These are phyloP conservation scores for Saxophila tyrrhenica DNA, from an alignment of 495 filamentous ascomycete species.

Conservation along the genomic window DNA sequence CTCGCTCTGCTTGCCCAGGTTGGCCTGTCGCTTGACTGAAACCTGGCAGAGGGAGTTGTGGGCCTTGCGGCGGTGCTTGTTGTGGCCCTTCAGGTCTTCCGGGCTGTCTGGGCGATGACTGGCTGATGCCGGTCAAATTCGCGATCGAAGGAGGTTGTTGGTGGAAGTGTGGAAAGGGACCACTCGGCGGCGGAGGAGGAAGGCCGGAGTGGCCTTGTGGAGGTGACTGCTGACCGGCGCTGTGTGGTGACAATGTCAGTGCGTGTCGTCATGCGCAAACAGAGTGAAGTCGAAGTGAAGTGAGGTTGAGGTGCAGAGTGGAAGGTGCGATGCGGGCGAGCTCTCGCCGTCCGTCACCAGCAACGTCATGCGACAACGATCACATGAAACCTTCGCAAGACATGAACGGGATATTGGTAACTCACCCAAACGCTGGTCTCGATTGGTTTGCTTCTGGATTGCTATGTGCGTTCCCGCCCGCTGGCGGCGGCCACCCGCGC, in stretches of 20 bases:
- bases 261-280: background rate
- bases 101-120: constrained; percentile 17
- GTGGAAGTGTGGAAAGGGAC: constrained; percentile 17
- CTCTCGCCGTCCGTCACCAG: background rate
- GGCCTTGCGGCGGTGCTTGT: constrained; percentile 3
- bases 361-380: background rate
- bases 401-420: too few relatives aligned
- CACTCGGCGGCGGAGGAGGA: constrained; percentile 15
- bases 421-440: constrained; percentile 12
- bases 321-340: background rate
- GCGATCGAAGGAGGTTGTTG: constrained; percentile 15
- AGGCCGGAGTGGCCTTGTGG: constrained; percentile 5
- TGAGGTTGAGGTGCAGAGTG: background rate
- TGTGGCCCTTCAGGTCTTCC: background rate
- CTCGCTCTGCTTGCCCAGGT: constrained; percentile 4
- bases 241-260: background rate
- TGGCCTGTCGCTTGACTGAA: constrained; percentile 17
- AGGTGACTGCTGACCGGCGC: constrained; percentile 11
- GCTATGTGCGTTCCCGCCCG: constrained; percentile 14
- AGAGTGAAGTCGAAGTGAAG: background rate
- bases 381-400: too few relatives aligned
- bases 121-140: constrained; percentile 14
- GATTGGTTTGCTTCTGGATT: constrained; percentile 9
- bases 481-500: constrained; percentile 14
- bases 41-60: constrained; percentile 14